phyloP scores from a whole-genome alignment of 2,329 filamentous ascomycete genomes.

The Penicillium sp. region DNA sequence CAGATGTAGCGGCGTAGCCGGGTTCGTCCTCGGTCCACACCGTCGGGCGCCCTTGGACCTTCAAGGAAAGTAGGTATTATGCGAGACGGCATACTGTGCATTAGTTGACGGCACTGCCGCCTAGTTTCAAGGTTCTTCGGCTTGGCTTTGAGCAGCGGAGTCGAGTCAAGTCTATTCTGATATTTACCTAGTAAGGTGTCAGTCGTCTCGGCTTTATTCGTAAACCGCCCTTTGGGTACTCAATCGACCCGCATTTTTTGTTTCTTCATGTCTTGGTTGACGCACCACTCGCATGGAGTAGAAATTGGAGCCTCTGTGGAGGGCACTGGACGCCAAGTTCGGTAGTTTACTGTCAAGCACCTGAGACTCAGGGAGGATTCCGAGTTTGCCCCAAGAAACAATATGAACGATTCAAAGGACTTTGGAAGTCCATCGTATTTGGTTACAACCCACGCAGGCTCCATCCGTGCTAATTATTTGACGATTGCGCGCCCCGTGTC shows the following conservation, averaged over 20 bases:
- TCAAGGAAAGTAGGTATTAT: slow-evolving; percentile 20
- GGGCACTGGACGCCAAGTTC: background rate
- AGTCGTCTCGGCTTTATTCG: slow-evolving; percentile 8
- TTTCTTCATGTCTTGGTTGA: slow-evolving; percentile 11
- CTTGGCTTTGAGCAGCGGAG: slow-evolving; percentile 19
- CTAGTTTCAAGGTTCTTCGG: slow-evolving; percentile 22
- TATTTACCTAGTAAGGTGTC: slow-evolving; percentile 16
- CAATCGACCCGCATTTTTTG: slow-evolving; percentile 20
- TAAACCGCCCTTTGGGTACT: slow-evolving; percentile 22
- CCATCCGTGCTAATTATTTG: slow-evolving; percentile 7
- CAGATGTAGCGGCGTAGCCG: slow-evolving; percentile 11
- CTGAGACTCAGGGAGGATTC: background rate
- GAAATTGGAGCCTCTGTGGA: background rate
- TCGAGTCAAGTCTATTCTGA: slow-evolving; percentile 17
- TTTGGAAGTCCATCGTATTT: slow-evolving; percentile 16
- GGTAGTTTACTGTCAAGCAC: slow-evolving; percentile 10
- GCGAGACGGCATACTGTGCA: slow-evolving; percentile 19
- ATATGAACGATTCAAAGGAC: slow-evolving; percentile 11
- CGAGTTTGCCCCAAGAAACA: slow-evolving; percentile 2
- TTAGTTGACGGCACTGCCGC: slow-evolving; percentile 21
- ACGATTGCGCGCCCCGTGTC: slow-evolving; percentile 1
- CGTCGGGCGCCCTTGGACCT: slow-evolving; percentile 25
- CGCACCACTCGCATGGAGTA: slow-evolving; percentile 12
- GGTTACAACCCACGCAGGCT: slow-evolving; percentile 7
- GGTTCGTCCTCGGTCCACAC: slow-evolving; percentile 22